Evolutionary conservation across 331 rosid species (phyloP), one percentile per base, ranked within the genome.

Genomic region (Quercus lobata): DNA sequence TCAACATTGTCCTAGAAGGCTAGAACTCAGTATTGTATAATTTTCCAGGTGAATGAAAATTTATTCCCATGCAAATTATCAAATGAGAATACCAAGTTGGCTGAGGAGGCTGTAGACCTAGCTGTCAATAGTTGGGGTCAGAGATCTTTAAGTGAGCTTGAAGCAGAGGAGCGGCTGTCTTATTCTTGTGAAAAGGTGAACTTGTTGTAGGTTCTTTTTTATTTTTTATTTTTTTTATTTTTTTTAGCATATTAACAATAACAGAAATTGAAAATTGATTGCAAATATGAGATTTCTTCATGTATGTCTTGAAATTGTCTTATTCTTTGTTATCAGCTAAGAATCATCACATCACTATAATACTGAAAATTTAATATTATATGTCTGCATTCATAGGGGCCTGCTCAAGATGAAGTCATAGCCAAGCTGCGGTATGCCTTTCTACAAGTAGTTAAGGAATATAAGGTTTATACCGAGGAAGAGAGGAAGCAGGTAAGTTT

Each of bases 121-220:
- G 98, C 99, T 77, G 91, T 87, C 53, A 86, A 90, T 79, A 91
- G 87, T 66, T 95, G 99, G 98, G 98, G 99, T 68, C 89, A 82
- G 79, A 90, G 90, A 81, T 95, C 98, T 73, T 85, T 95, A 78
- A 91, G 93, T n/a, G 98, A 93, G 85, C 97, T 95, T 77, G 98
- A 95, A 82, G 96, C 96, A 27, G 98, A 95, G 90, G 99, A 95
- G 85, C 97, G 98, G 69, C 92, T 95, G 68, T 95, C 99, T 76
- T 95, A 87, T 89, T 87, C 94, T 77, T 91, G 96, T 80, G 99
- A 96, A 83, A 96, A 96, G 93, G 99, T 96, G 76, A 83, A 57
- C 61, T 34, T 46, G 74, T 62, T 61, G 72, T 49, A 4, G 68
- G 73, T 76, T 29, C 68, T 22, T 3, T 54, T 57, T 34, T 34